These are phyloP conservation scores for Mytilinidion resinicola DNA, from an alignment of 495 filamentous ascomycete genomes.

Conservation along the genomic window DNA sequence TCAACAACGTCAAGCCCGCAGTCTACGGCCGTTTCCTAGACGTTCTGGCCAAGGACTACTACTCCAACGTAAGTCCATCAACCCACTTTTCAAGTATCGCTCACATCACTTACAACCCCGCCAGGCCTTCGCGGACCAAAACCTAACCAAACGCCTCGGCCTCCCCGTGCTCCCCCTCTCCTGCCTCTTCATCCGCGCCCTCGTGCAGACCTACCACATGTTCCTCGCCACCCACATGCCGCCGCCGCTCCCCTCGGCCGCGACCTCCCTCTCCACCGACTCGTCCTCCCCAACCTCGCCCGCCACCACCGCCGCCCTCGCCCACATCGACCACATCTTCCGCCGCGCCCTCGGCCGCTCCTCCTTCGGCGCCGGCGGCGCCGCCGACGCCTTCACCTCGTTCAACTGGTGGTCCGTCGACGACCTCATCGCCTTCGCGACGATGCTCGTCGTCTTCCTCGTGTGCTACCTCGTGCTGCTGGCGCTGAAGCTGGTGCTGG, in stretches of 20 bases:
- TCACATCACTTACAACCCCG: constrained; percentile 7
- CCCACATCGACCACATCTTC: constrained; percentile 68
- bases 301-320: constrained; percentile 63
- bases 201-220: constrained; percentile 97
- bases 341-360: constrained; percentile 64
- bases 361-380: constrained; percentile 48
- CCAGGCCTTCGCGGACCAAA: constrained; percentile 82
- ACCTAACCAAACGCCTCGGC: constrained; percentile 80
- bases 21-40: constrained; percentile 88
- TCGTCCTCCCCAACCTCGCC: constrained; percentile 51
- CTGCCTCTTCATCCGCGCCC: constrained; percentile 91
- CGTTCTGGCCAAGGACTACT: constrained; percentile 93
- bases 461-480: constrained; percentile 71
- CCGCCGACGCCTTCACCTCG: constrained; percentile 36
- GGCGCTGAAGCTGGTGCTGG: constrained; percentile 74
- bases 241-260: constrained; percentile 63
- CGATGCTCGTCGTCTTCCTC: constrained; percentile 73
- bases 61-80: constrained; percentile 64
- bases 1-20: constrained; percentile 88
- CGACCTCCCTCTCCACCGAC: constrained; percentile 54
- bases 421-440: constrained; percentile 60
- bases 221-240: constrained; percentile 82
- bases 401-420: constrained; percentile 43
- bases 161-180: constrained; percentile 88
- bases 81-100: constrained; percentile 1